phyloP scores from a whole-genome alignment of 805 yeast genomes.

The Kluyveromyces dobzhanskii region DNA sequence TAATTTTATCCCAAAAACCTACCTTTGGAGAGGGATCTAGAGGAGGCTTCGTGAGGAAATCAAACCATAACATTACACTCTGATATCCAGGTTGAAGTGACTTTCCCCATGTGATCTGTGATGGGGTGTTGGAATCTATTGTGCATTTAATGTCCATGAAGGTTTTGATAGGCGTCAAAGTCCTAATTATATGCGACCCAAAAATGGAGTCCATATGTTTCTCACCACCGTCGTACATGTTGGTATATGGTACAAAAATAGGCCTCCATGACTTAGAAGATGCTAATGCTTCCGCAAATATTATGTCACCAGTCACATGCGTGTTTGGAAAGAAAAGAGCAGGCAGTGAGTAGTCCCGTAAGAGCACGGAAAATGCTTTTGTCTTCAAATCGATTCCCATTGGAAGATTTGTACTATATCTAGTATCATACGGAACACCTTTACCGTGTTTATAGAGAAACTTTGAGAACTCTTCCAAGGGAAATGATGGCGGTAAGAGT shows the following conservation, averaged over 20 bases:
- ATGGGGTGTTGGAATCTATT: constrained; percentile 39
- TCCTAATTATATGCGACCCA: constrained; percentile 50
- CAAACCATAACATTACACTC: constrained; percentile 57
- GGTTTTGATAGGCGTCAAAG: constrained; percentile 54
- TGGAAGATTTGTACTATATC: constrained; percentile 49
- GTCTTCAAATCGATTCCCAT: constrained; percentile 38
- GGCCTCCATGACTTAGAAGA: constrained; percentile 37
- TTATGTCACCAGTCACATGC: constrained; percentile 39
- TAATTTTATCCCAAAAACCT: constrained; percentile 68
- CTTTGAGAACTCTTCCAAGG: constrained; percentile 20
- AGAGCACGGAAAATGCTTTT: constrained; percentile 34
- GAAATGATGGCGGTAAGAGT: constrained; percentile 28
- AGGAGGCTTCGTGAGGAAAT: constrained; percentile 61
- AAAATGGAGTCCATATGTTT: constrained; percentile 40
- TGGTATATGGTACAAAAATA: constrained; percentile 51
- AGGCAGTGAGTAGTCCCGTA: constrained; percentile 53
- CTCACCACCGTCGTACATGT: constrained; percentile 33
- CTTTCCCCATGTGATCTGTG: constrained; percentile 56
- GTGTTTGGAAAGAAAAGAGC: constrained; percentile 39
- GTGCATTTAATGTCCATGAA: constrained; percentile 41
- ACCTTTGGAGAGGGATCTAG: constrained; percentile 53
- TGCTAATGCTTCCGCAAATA: constrained; percentile 49
- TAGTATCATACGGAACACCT: constrained; percentile 44
- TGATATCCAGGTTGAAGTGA: constrained; percentile 52
- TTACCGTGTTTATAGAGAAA: constrained; percentile 36